Evolutionary conservation across 2,329 filamentous ascomycete species (phyloP).

Genomic region (Verticillium klebahnii): DNA sequence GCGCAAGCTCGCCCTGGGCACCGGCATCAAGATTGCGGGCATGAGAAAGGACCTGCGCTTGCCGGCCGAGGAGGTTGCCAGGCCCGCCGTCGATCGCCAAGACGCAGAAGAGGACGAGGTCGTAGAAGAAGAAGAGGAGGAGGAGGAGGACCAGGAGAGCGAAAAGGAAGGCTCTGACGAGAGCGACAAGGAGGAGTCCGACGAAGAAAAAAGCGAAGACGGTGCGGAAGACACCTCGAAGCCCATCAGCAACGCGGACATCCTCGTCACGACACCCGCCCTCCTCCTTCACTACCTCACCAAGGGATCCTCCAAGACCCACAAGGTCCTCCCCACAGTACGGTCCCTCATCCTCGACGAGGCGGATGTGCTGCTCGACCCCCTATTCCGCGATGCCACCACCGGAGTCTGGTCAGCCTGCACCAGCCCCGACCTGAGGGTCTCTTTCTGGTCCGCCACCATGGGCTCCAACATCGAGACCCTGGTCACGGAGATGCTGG

Average conservation of each 20-base stretch:
- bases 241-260: constrained; percentile 66
- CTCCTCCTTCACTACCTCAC: constrained; percentile 65
- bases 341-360: constrained; percentile 81
- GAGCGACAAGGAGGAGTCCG: constrained; percentile 27
- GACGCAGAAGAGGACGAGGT: neutral
- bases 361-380: constrained; percentile 89
- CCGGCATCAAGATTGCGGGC: constrained; percentile 71
- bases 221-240: constrained; percentile 23
- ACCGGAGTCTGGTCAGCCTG: constrained; percentile 79
- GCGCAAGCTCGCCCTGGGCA: constrained; percentile 71
- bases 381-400: constrained; percentile 85
- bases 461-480: constrained; percentile 92
- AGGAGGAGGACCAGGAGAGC: constrained; percentile 26
- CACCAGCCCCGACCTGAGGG: constrained; percentile 61
- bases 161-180: constrained; percentile 21
- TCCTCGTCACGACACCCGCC: constrained; percentile 76
- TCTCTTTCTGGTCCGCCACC: constrained; percentile 92
- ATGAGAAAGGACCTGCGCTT: constrained; percentile 84
- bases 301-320: constrained; percentile 34
- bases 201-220: constrained; percentile 31
- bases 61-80: constrained; percentile 35
- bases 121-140: constrained; percentile 13
- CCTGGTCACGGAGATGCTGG: constrained; percentile 65
- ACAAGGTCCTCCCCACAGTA: constrained; percentile 60
- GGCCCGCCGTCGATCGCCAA: constrained; percentile 6